Conservation (phyloP, 495 filamentous ascomycete genomes). For the Neurospora terricola region DNA sequence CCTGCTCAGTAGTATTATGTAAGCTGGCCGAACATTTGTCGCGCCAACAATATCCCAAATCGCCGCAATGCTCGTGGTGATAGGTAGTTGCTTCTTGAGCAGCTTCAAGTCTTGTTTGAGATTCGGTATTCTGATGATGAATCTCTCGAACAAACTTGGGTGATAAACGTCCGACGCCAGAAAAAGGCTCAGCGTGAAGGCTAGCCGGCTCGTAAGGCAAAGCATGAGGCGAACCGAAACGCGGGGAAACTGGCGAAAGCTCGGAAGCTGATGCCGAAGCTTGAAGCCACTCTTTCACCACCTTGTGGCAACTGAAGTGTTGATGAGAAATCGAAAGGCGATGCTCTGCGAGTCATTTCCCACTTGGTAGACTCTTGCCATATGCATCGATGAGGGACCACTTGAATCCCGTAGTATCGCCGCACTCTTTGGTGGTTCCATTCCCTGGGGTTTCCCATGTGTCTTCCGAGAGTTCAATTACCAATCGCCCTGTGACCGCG, state of each 20-base stretch:
- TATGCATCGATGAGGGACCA: background rate
- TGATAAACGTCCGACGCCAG: background rate
- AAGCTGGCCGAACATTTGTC: too few relatives aligned
- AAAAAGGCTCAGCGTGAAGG: background rate
- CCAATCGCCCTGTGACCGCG: slow-evolving; percentile 10
- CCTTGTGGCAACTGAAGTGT: background rate
- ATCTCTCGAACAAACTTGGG: background rate
- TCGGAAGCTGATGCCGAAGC: background rate
- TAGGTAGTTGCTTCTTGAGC: background rate
- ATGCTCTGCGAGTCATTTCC: background rate
- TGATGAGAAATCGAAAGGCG: background rate
- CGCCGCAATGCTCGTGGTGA: too few relatives aligned
- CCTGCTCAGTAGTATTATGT: too few relatives aligned
- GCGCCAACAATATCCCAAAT: too few relatives aligned
- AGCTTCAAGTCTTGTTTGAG: background rate
- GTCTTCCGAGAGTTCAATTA: background rate
- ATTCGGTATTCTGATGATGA: background rate
- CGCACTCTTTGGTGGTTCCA: background rate
- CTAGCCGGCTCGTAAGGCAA: background rate
- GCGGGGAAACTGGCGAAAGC: background rate
- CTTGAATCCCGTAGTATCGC: background rate
- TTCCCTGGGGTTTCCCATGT: background rate
- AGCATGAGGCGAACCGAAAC: background rate
- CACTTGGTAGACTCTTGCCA: background rate
- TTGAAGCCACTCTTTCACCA: background rate